Base-by-base conservation (phyloP, 129 eudicot species). In the Ambrosia trifida region DNA sequence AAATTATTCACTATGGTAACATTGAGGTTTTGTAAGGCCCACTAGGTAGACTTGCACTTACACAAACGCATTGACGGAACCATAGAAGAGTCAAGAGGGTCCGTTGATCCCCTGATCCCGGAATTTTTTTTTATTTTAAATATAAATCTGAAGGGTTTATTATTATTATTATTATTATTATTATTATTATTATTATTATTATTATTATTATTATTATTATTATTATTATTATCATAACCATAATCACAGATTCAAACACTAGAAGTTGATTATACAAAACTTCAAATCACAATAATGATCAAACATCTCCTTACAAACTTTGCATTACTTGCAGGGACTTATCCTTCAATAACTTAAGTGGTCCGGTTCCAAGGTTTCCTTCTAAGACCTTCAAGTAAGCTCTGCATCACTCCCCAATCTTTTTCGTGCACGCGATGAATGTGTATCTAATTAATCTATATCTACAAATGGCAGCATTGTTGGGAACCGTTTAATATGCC, bases 301-400 rank as follows among this genome's bases (percentile, higher is more conserved):
- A 20, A 69, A 69, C 73, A 51, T 16, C 6, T 11, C 47, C 69
- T 57, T 49, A 53, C 32, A 59, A 13, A 44, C 47, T 66, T 75
- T 44, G 68, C 28, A n/a, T 53, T 41, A 16, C 33, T 67, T 31
- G 65, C 76, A 91, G 97, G 72, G 97, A 91, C 76, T 83, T 91
- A 75, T 91, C 97, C 36, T 91, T 73, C 79, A 91, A 91, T 79
- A 91, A 91, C 81, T 78, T 91, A 79, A 87, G 85, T 74, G 91
- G 89, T 52, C 97, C 91, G 11, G 84, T 91, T 53, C 97, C 97
- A 2, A 68, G 84, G 67, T 80, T 91, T 78, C 89, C 89, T 72
- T 81, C 95, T 30, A 91, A 91, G 78, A 82, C 87, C 60, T 85
- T 91, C 89, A 91, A 80, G 97, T 91, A 85, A 85, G 87, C 75